Conservation (phyloP, 495 filamentous ascomycete species). For the Penicillium canescens region DNA sequence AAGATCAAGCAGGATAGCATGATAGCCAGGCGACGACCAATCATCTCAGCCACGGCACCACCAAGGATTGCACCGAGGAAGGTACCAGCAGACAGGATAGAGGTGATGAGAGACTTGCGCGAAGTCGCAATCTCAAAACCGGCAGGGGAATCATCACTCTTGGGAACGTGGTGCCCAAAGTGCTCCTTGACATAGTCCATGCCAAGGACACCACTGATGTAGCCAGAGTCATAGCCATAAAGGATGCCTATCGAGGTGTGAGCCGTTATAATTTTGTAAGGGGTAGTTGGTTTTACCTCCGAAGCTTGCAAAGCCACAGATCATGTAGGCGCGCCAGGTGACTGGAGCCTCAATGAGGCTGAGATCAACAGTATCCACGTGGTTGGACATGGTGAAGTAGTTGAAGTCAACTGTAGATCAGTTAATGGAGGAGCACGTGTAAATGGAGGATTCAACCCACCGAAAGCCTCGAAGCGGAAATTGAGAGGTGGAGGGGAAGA, state of each 20-base stretch:
- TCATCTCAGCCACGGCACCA: slow-evolving; percentile 62
- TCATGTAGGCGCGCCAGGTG: slow-evolving; percentile 59
- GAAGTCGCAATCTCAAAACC: slow-evolving; percentile 20
- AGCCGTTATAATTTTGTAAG: neutral
- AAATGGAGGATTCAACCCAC: neutral
- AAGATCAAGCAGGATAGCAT: slow-evolving; percentile 64
- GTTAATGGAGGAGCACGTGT: neutral
- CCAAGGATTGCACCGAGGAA: slow-evolving; percentile 72
- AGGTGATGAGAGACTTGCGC: slow-evolving; percentile 59
- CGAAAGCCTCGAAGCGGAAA: too few species aligned
- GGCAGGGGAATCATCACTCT: slow-evolving; percentile 8
- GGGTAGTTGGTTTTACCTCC: slow-evolving; percentile 33
- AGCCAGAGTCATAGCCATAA: slow-evolving; percentile 55
- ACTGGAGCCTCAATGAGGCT: slow-evolving; percentile 58
- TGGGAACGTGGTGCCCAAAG: slow-evolving; percentile 31
- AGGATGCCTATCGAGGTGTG: slow-evolving; percentile 35
- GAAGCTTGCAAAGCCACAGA: slow-evolving; percentile 59
- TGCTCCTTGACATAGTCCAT: slow-evolving; percentile 53
- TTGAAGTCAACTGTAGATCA: neutral
- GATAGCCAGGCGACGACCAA: slow-evolving; percentile 67
- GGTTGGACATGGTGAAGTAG: neutral
- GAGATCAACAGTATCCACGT: slow-evolving; percentile 18
- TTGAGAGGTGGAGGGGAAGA: too few species aligned
- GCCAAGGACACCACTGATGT: slow-evolving; percentile 55
- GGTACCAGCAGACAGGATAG: slow-evolving; percentile 72